These are phyloP conservation scores for Mangifera indica DNA, from an alignment of 345 rosid species.

Conservation along the genomic window DNA sequence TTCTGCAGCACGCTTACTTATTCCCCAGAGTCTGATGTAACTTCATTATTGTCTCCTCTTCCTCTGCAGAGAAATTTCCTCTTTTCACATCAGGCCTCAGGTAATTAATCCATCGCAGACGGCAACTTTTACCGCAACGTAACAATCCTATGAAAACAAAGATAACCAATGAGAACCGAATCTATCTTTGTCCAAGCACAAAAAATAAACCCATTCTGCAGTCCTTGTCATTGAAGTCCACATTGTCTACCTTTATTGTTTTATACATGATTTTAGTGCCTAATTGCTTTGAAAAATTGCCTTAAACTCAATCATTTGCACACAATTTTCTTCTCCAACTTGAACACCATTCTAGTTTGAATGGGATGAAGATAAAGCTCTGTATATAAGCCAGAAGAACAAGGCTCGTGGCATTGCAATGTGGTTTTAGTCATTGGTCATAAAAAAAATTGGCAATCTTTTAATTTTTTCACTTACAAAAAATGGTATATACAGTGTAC, in stretches of 20 bases:
- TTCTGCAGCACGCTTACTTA: constrained; percentile 41
- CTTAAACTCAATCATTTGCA: background rate
- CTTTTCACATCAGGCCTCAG: constrained; percentile 83
- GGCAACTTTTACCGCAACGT: constrained; percentile 93
- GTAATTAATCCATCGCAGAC: constrained; percentile 91
- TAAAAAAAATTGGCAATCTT: no score
- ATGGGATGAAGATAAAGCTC: background rate
- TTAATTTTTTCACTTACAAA: no score
- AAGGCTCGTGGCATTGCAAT: background rate
- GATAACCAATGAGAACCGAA: no score
- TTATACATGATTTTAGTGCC: background rate
- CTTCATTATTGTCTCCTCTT: constrained; percentile 60
- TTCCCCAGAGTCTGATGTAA: constrained; percentile 68
- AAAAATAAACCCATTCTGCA: background rate
- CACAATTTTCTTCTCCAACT: background rate
- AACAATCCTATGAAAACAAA: constrained; percentile 50
- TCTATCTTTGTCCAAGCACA: background rate
- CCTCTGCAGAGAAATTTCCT: constrained; percentile 73
- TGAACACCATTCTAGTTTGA: background rate
- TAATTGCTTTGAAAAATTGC: background rate
- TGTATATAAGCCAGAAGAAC: background rate
- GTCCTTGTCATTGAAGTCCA: background rate
- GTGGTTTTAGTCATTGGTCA: no score
- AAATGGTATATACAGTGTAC: no score
- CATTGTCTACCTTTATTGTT: background rate